Evolutionary conservation across 345 rosid genomes (phyloP), one percentile per base, ranked within the genome.

Genomic region (Boechera stricta): DNA sequence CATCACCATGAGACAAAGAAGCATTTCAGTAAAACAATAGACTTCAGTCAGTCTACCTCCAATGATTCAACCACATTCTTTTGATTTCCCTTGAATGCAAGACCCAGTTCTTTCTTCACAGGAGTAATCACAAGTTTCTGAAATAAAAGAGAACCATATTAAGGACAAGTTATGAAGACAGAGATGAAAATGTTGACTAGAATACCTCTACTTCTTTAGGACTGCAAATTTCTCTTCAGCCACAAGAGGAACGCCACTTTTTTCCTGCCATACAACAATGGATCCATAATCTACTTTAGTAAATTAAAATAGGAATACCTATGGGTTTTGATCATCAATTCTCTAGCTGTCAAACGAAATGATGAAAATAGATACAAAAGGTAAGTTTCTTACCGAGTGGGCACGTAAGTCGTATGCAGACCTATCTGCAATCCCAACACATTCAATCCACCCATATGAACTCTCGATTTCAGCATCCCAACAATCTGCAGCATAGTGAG

Each of bases 401-500:
- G 98, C 97, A 48, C 54, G 76, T 67, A 94, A 64, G 84, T 94
- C 98, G 75, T 82, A 91, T 2, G 97, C 97, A 82, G 98, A 90
- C 76, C 98, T 86, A 80, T 94, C 98, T 66, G 97, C 97, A 76
- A 91, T 90, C 35, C 98, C 97, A 61, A 94, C 98, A 81, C 98
- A 94, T 79, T 94, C 97, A 21, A 91, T 85, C 98, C 98, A 91
- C 39, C 98, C 98, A 77, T 94, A 91, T 0, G 97, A 87, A 67
- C 88, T 74, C 28, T 26, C 28, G 28, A 26, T 18, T 26, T 26
- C 28, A 26, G 28, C 28, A 26, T 26, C 28, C 28, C 28, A 26
- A 26, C 28, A 26, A 26, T 26, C 98, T 24, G 96, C 94, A 4
- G 97, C 98, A 75, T 94, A 94, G 77, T 89, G 98, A 11, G 98